phyloP scores from a whole-genome alignment of 2,329 filamentous ascomycete species.

The Sclerotinia glacialis region DNA sequence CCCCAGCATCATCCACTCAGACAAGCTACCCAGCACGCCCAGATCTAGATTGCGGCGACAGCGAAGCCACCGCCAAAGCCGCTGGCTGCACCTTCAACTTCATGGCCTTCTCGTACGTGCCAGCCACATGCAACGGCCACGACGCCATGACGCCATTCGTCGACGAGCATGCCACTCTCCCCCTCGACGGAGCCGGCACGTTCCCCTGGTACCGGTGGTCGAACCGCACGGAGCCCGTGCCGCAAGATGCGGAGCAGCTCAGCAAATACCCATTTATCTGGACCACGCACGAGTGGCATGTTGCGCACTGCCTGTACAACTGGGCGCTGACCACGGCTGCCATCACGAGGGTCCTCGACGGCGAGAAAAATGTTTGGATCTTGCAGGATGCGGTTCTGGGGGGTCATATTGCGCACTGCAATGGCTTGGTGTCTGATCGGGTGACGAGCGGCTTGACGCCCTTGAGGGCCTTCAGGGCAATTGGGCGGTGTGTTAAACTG shows the following conservation, averaged over 20 bases:
- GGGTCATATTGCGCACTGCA: background rate
- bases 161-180: background rate
- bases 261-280: background rate
- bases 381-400: background rate
- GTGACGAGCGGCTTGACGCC: background rate
- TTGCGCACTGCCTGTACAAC: background rate
- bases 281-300: background rate
- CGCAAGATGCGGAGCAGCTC: background rate
- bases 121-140: background rate
- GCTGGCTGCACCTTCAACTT: background rate
- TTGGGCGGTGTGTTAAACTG: background rate
- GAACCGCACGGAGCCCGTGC: background rate
- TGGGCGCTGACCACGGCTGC: background rate
- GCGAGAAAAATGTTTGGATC: background rate
- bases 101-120: background rate
- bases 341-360: background rate
- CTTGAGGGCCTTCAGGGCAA: background rate
- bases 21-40: background rate
- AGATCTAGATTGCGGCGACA: background rate
- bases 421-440: background rate
- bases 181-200: background rate
- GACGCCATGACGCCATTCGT: background rate
- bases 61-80: background rate
- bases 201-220: constrained; percentile 1
- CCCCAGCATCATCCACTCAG: background rate